Conservation (phyloP, 2,329 filamentous ascomycete species). For the Aspergillus ustus region DNA sequence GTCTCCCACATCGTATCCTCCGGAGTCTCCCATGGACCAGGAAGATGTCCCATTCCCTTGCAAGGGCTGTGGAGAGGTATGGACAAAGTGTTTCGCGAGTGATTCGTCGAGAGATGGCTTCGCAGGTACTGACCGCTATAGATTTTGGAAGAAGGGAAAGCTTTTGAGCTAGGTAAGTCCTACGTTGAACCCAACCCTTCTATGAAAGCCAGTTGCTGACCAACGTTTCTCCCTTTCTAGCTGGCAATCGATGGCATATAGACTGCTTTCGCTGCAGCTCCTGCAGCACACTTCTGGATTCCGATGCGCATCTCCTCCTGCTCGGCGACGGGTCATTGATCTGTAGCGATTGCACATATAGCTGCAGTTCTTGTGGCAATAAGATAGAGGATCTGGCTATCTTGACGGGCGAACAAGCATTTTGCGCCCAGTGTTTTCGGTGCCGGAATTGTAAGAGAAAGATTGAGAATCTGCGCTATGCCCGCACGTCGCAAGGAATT, state of each 20-base stretch:
- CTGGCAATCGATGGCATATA: slow-evolving; percentile 97
- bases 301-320: slow-evolving; percentile 93
- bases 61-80: slow-evolving; percentile 90
- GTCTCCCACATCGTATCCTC: slow-evolving; percentile 56
- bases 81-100: slow-evolving; percentile 15
- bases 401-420: slow-evolving; percentile 95
- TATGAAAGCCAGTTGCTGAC: slow-evolving; percentile 30
- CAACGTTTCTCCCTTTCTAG: slow-evolving; percentile 54
- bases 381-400: slow-evolving; percentile 99
- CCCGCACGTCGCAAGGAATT: slow-evolving; percentile 95
- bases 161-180: slow-evolving; percentile 86
- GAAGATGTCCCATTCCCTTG: slow-evolving; percentile 84
- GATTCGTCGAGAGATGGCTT: not conserved
- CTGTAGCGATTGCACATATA: slow-evolving; percentile 99
- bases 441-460: slow-evolving; percentile 98
- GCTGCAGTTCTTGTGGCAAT: slow-evolving; percentile 92
- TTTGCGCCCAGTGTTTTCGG: slow-evolving; percentile 95
- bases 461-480: slow-evolving; percentile 97
- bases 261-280: slow-evolving; percentile 98
- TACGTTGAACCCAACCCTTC: not conserved
- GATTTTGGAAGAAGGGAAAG: slow-evolving; percentile 98
- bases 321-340: slow-evolving; percentile 97
- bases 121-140: slow-evolving; percentile 45
- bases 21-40: slow-evolving; percentile 69
- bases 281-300: slow-evolving; percentile 93